Conservation (phyloP, 2,329 filamentous ascomycete genomes). For the Colletotrichum agaves region DNA sequence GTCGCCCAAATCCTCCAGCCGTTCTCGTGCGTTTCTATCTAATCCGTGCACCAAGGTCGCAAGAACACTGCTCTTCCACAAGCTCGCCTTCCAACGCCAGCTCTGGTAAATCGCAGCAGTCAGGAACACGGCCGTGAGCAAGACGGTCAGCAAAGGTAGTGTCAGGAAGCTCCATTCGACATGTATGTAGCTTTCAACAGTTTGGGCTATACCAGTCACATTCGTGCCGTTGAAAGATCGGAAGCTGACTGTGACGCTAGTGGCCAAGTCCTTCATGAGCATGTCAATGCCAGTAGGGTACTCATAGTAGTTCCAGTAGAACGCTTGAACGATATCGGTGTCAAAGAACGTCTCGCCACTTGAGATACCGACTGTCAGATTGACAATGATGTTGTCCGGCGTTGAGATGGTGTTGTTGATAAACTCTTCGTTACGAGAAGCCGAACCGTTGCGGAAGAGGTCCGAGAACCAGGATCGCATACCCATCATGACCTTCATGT, state of each 20-base stretch:
- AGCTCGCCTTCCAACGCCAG: conserved; percentile 40
- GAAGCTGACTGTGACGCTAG: conserved; percentile 49
- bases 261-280: conserved; percentile 48
- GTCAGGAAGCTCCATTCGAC: conserved; percentile 51
- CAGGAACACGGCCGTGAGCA: conserved; percentile 46
- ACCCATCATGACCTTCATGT: conserved; percentile 44
- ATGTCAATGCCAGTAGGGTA: conserved; percentile 47
- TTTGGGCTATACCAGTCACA: conserved; percentile 44
- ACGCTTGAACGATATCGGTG: conserved; percentile 50
- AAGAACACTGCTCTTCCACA: conserved; percentile 50
- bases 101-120: conserved; percentile 42
- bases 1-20: conserved; percentile 39
- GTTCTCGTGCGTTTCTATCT: conserved; percentile 42
- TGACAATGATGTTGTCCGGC: conserved; percentile 44
- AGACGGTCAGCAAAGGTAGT: conserved; percentile 46
- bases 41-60: conserved; percentile 50
- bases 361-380: conserved; percentile 47
- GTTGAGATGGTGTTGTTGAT: conserved; percentile 44
- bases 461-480: conserved; percentile 47
- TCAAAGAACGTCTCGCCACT: conserved; percentile 48
- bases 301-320: conserved; percentile 54
- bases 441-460: conserved; percentile 45
- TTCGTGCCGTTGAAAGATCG: conserved; percentile 44
- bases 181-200: conserved; percentile 45
- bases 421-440: conserved; percentile 40